Base-by-base conservation (phyloP, 805 yeast genomes). In the Saccharomyces kudriavzevii region DNA sequence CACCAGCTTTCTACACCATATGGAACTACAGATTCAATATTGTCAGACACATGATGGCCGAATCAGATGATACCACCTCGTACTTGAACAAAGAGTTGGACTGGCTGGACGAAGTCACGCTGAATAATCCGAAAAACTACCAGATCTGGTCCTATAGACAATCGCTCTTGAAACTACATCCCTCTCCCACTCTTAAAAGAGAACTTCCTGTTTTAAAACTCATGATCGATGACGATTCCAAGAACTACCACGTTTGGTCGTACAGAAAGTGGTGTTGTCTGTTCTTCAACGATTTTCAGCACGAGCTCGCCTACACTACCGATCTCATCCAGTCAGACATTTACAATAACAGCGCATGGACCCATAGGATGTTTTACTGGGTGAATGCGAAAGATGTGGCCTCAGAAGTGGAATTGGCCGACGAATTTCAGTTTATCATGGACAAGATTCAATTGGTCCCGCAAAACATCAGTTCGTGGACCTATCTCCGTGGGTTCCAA, bases 131-230 rank as follows among this genome's bases (percentile, higher is more conserved):
- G 45, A 94, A 94, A 68, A 92, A 91, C 73, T 94, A 94, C 70
- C 99, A 94, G 69, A 85, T 92, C n/a, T 94, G 98, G 97, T 88
- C 91, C 61, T 91, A 92, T 65, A 79, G 97, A 53, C 91, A 86
- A 63, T 72, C 82, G 31, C 65, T 92, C 8, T 70, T 86, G 52
- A 75, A 75, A 45, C 52, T 67, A 54, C 63, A 70, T 43, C 66
- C 69, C 0, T 62, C 56, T 1, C 67, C 70, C 9, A 45, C 47
- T 14, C 57, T 67, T 28, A 73, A 70, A 45, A 72, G 83, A 40
- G 98, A 94, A 65, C 75, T 76, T 50, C 85, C 87, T 2, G 76
- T 89, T 24, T 73, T 87, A 45, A 77, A 77, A 43, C 70, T 77
- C 48, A 86, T 92, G 86, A 69, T 94, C 4, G 80, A 78, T 11